Evolutionary conservation across 2,329 filamentous ascomycete genomes (phyloP).

Genomic region (Penicillium palitans): DNA sequence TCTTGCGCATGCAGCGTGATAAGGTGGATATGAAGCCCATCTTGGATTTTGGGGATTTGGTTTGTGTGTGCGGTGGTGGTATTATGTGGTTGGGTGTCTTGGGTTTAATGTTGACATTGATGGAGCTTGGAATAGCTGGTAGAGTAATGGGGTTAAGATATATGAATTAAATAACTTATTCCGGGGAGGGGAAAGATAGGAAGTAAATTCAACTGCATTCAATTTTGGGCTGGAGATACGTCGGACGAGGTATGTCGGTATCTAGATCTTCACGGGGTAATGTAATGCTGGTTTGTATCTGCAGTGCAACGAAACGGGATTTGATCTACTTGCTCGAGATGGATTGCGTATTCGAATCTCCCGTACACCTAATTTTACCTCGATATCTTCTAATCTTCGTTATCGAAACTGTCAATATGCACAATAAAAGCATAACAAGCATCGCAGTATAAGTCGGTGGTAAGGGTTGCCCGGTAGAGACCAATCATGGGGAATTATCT

Average conservation of each 20-base stretch:
- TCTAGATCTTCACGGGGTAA: constrained; percentile 1
- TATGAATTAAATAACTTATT: not conserved
- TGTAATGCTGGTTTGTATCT: not conserved
- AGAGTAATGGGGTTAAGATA: not conserved
- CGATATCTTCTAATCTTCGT: not conserved
- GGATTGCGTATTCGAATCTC: not conserved
- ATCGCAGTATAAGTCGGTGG: not conserved
- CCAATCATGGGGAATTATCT: constrained; percentile 1
- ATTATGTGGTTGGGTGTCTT: too few species aligned
- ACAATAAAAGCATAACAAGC: not conserved
- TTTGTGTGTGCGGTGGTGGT: not conserved
- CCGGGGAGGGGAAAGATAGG: not conserved
- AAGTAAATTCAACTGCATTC: not conserved
- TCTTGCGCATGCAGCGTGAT: constrained; percentile 18
- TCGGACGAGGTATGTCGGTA: constrained; percentile 10
- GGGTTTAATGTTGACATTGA: not conserved
- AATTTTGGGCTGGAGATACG: not conserved
- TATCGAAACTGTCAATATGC: not conserved
- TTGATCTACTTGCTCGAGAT: not conserved
- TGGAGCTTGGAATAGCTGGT: not conserved
- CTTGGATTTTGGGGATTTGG: not conserved
- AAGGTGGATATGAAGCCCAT: constrained; percentile 27
- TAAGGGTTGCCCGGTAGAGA: not conserved
- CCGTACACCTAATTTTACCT: not conserved
- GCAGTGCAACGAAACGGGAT: not conserved